Evolutionary conservation across 352 stramenopile species (phyloP).

Genomic region (Phytophthora kernoviae): DNA sequence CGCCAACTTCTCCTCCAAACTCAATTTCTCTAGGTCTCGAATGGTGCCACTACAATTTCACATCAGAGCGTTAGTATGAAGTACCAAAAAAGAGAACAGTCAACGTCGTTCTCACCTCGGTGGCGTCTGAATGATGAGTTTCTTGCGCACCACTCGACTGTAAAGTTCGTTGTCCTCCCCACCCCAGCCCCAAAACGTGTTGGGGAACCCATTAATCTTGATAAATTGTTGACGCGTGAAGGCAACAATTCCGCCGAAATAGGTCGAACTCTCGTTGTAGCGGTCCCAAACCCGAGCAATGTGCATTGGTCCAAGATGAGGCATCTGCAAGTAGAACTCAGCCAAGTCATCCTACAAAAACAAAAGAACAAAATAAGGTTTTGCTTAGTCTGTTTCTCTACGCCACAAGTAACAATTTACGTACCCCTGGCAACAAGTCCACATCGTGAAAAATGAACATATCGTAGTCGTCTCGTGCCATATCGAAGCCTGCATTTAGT

Average conservation of each 20-base stretch:
- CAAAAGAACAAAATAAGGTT: neutral
- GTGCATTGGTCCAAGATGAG: slow-evolving; percentile 84
- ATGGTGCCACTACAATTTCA: slow-evolving; percentile 43
- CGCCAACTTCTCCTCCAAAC: slow-evolving; percentile 46
- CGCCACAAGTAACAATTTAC: slow-evolving; percentile 5
- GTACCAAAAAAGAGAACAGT: neutral
- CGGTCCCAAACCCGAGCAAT: slow-evolving; percentile 95
- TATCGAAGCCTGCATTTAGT: slow-evolving; percentile 95
- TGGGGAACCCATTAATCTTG: slow-evolving; percentile 95
- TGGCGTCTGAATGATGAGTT: slow-evolving; percentile 46
- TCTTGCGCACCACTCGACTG: slow-evolving; percentile 54
- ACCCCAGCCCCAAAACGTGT: slow-evolving; percentile 93
- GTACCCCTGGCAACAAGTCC: slow-evolving; percentile 89
- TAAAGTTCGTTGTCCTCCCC: slow-evolving; percentile 66
- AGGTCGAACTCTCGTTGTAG: slow-evolving; percentile 95
- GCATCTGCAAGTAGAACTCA: slow-evolving; percentile 74
- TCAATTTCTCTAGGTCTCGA: slow-evolving; percentile 50
- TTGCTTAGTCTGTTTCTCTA: neutral
- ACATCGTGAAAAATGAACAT: slow-evolving; percentile 97
- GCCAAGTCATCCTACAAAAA: slow-evolving; percentile 67
- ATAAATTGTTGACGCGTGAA: slow-evolving; percentile 91
- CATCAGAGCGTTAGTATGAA: neutral
- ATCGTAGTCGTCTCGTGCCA: slow-evolving; percentile 81
- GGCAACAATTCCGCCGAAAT: slow-evolving; percentile 94
- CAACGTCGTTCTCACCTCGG: slow-evolving; percentile 22